Base-by-base conservation (phyloP, 1,284 basidiomycete species). In the Leccinum angustisporum region DNA sequence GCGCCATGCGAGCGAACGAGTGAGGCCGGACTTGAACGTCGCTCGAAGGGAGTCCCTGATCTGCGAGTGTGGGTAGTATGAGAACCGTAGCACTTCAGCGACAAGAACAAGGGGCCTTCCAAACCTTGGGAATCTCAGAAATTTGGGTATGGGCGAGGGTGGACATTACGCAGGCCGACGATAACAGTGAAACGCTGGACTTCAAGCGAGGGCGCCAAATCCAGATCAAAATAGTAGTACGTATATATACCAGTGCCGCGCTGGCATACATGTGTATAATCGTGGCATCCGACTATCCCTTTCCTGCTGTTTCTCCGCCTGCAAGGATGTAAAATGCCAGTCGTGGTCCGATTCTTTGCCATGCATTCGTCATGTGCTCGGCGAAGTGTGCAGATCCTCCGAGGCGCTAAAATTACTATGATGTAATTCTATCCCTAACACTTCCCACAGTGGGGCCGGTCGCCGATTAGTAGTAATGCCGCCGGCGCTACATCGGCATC, bases 1-100 rank as follows among this genome's bases (percentile, higher is more conserved):
- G 4, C 73, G 67, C 71, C 71, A 72, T 57, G 59, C 61, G 27
- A 72, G 63, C 6, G 73, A 62, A 25, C 68, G 72, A 5, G 71
- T 75, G 18, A 61, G 2, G 9, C 71, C 65, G 0, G 62, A 7
- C 50, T 54, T 61, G 64, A 75, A 75, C 11, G 72, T 75, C 14
- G 68, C 60, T 4, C 63, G 64, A 6, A 75, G 65, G 4, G 64
- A 33, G 6, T 74, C 63, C 54, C 72, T 63, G 53, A 73, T 72
- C 71, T 75, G 18, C 10, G 18, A 4, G 1, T n/a, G 13, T 36
- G 27, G 50, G 14, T 7, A 31, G 16, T 8, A 2, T 13, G 30
- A 31, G 38, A 56, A 36, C 14, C 1, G 8, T 6, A 18, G 40
- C 4, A 16, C 1, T 9, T 8, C 8, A 31, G 21, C 18, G 25